Evolutionary conservation across 139 green algal species (phyloP).

Genomic region (Diplosphaera chodatii): DNA sequence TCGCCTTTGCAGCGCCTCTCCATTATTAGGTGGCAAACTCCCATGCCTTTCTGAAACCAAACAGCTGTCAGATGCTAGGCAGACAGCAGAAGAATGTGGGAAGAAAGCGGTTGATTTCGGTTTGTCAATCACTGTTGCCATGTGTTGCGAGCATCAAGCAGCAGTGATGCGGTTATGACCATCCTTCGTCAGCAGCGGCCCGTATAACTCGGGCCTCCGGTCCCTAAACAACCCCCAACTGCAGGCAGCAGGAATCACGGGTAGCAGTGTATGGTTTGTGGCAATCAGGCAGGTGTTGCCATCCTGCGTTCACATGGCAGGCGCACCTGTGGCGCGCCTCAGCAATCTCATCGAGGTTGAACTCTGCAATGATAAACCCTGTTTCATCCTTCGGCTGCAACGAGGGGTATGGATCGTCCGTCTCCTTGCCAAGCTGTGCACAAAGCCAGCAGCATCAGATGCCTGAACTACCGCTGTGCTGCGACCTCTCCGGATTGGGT

Average conservation of each 20-base stretch:
- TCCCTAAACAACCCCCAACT: slow-evolving; percentile 78
- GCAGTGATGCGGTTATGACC: slow-evolving; percentile 12
- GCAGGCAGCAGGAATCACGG: not conserved
- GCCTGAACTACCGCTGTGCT: too few species aligned
- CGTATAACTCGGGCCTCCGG: slow-evolving; percentile 69
- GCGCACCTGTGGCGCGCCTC: not conserved
- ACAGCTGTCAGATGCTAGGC: too few species aligned
- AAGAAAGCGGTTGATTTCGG: too few species aligned
- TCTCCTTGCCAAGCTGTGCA: slow-evolving; percentile 14
- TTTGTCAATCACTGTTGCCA: too few species aligned
- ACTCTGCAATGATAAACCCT: slow-evolving; percentile 47
- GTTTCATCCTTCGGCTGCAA: slow-evolving; percentile 37
- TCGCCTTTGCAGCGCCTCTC: slow-evolving; percentile 23
- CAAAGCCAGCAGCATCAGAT: too few species aligned
- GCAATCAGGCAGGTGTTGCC: not conserved
- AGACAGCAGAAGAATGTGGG: too few species aligned
- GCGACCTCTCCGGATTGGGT: too few species aligned
- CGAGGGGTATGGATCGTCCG: slow-evolving; percentile 19
- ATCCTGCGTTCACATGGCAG: not conserved
- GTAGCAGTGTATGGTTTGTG: too few species aligned
- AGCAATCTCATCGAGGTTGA: slow-evolving; percentile 59
- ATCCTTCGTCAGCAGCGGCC: slow-evolving; percentile 47
- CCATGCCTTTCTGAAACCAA: too few species aligned
- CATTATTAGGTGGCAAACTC: too few species aligned
- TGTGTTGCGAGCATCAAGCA: too few species aligned